Evolutionary conservation across 345 rosid species (phyloP).

Genomic region (Eucalyptus curtisii): DNA sequence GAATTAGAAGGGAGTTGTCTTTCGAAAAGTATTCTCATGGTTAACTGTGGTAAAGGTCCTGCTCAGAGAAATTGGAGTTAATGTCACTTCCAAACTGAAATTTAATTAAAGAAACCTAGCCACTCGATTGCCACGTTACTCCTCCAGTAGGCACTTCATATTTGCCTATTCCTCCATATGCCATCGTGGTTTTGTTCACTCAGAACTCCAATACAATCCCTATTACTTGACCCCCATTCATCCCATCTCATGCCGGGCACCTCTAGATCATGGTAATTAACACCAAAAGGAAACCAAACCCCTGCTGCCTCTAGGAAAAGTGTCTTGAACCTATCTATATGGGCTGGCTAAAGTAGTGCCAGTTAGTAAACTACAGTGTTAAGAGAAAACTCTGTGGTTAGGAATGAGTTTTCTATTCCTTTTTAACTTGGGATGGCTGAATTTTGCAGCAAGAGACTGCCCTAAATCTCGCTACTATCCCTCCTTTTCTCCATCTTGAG

Average conservation of each 20-base stretch:
- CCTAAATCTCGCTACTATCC: background rate
- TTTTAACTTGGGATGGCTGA: background rate
- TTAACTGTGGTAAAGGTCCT: background rate
- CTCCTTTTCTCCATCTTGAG: background rate
- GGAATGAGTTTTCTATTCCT: background rate
- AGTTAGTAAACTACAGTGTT: background rate
- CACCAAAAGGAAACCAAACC: background rate
- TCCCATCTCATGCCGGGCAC: background rate
- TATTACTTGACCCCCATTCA: background rate
- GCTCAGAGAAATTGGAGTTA: background rate
- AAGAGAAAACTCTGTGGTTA: background rate
- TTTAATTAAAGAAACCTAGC: background rate
- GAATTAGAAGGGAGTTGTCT: background rate
- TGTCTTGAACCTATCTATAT: background rate
- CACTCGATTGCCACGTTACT: background rate
- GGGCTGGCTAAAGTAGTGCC: background rate
- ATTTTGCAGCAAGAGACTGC: background rate
- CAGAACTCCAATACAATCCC: background rate
- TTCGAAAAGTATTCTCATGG: background rate
- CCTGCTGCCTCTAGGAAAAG: background rate
- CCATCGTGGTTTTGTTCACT: background rate
- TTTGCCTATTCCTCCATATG: background rate
- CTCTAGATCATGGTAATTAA: background rate
- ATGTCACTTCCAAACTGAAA: background rate
- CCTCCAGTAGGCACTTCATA: background rate